These are phyloP conservation scores for Nicotiana obtusifolia DNA, from an alignment of 257 asterid species.

Conservation along the genomic window DNA sequence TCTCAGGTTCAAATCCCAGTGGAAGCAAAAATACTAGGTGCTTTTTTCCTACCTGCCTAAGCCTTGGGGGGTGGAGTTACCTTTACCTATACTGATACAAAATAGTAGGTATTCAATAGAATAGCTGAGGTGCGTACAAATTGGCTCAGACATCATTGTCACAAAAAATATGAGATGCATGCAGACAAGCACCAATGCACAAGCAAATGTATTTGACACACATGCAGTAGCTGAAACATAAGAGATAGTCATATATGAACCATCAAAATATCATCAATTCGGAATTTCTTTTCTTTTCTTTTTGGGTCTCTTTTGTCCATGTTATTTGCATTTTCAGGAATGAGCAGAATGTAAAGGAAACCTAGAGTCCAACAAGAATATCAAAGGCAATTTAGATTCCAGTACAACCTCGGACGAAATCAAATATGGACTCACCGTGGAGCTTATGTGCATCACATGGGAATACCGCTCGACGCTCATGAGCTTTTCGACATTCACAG, in stretches of 20 bases:
- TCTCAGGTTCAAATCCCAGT: not conserved
- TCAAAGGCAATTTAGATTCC: not conserved
- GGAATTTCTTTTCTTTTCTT: not conserved
- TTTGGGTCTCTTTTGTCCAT: not conserved
- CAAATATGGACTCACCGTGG: slow-evolving; percentile 57
- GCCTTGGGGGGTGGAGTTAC: not conserved
- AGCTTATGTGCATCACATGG: slow-evolving; percentile 95
- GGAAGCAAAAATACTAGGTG: not conserved
- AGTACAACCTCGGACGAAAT: not conserved
- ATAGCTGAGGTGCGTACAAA: not conserved
- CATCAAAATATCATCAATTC: not conserved
- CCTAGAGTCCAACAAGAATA: not conserved
- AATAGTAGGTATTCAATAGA: not conserved
- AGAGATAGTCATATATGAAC: not conserved
- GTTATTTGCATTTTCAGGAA: not conserved
- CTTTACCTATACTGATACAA: not conserved
- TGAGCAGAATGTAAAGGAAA: not conserved
- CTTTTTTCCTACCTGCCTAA: not conserved
- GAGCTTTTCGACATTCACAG: slow-evolving; percentile 76
- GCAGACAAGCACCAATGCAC: not conserved
- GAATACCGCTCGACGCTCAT: slow-evolving; percentile 79
- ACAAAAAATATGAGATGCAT: not conserved
- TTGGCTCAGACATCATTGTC: not conserved
- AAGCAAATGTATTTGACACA: not conserved
- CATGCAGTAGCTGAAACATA: not conserved